phyloP scores from a whole-genome alignment of 306 rosid genomes.

The Dryas octopetala region DNA sequence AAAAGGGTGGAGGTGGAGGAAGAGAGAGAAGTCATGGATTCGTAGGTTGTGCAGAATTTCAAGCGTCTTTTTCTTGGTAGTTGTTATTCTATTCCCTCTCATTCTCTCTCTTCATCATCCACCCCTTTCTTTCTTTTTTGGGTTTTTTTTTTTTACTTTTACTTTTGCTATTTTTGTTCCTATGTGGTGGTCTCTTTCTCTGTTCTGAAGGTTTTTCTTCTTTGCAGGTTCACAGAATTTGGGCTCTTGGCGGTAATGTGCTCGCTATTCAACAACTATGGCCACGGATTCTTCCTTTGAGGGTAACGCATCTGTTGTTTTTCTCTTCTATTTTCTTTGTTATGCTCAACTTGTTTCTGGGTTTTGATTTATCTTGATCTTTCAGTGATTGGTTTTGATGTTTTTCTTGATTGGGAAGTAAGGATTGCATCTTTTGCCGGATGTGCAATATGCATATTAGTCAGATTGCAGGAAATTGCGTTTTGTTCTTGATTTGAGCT shows the following conservation, averaged over 20 bases:
- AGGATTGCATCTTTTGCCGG: conserved; percentile 24
- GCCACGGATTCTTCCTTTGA: conserved; percentile 67
- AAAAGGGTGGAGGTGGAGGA: background rate
- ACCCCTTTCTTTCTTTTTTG: background rate
- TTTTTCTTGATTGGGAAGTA: conserved; percentile 22
- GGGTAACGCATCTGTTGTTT: conserved; percentile 43
- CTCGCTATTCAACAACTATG: conserved; percentile 42
- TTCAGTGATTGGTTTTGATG: conserved; percentile 1
- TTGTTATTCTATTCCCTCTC: conserved; percentile 46
- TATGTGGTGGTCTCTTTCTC: conserved; percentile 13
- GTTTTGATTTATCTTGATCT: conserved; percentile 18
- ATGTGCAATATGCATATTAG: conserved; percentile 23
- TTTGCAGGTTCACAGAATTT: conserved; percentile 47
- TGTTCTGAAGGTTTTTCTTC: conserved; percentile 23
- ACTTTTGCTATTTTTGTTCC: conserved; percentile 17
- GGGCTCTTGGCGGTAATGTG: conserved; percentile 58
- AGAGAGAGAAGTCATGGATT: conserved; percentile 46
- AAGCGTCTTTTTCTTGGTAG: conserved; percentile 51
- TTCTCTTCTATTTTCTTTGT: background rate
- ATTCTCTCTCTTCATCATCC: conserved; percentile 20
- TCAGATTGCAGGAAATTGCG: conserved; percentile 19
- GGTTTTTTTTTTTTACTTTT: conserved; percentile 9
- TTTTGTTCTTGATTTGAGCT: conserved; percentile 29
- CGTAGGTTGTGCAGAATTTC: conserved; percentile 46
- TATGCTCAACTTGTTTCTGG: conserved; percentile 11